A percentile compares a stretch with the other conserved stretches of the same genome.
Conservation (phyloP, 2,329 filamentous ascomycete genomes). For the Xylariaceae sp. region DNA sequence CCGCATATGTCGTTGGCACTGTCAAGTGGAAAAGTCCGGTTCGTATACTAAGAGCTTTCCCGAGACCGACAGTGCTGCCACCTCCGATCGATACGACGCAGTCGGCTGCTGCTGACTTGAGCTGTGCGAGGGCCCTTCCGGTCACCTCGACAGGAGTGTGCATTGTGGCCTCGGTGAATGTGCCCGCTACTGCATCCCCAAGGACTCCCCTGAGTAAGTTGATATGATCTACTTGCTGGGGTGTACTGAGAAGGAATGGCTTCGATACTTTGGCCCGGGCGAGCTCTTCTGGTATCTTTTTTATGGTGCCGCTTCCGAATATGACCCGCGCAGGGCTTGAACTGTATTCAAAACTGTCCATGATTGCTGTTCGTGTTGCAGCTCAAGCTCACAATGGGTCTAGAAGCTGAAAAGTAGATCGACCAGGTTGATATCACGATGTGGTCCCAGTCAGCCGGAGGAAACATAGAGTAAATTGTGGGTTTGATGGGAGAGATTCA, state of each 20-base stretch:
- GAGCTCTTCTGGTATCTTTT: constrained; percentile 40
- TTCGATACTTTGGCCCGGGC: constrained; percentile 40
- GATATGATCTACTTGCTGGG: constrained; percentile 43
- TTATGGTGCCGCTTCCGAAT: constrained; percentile 51
- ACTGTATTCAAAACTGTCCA: constrained; percentile 54
- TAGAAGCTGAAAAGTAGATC: no score
- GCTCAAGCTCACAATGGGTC: no score
- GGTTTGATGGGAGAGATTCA: no score
- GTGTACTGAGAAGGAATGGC: constrained; percentile 54
- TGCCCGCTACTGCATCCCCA: constrained; percentile 26
- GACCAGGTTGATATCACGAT: no score
- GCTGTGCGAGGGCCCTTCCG: constrained; percentile 46
- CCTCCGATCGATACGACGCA: constrained; percentile 57
- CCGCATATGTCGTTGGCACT: constrained; percentile 59
- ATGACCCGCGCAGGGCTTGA: constrained; percentile 47
- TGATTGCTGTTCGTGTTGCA: constrained; percentile 20
- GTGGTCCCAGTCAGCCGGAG: no score
- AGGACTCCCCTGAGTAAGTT: constrained; percentile 13
- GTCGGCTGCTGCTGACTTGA: constrained; percentile 42
- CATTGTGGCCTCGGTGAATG: constrained; percentile 55
- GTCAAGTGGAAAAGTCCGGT: constrained; percentile 51
- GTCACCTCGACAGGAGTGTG: constrained; percentile 46
- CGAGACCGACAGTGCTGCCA: constrained; percentile 59
- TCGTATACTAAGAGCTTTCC: constrained; percentile 52
- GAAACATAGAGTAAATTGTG: no score